These are phyloP conservation scores for Trichopus zeylanicus DNA, from an alignment of 116 monocot species.

Conservation along the genomic window DNA sequence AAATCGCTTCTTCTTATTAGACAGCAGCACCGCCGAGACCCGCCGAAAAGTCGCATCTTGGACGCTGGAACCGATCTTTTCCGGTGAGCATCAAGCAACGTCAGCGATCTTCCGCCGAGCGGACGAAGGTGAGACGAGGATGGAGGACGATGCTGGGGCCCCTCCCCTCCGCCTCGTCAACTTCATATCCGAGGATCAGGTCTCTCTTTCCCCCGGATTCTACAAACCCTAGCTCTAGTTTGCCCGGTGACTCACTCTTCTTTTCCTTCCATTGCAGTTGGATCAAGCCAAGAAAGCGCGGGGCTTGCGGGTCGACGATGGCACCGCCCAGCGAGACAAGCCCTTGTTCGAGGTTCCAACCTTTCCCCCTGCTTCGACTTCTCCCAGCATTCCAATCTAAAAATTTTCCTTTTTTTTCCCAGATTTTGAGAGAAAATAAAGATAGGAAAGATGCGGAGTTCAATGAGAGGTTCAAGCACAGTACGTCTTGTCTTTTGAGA, in stretches of 20 bases:
- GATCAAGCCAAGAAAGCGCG: slow-evolving; percentile 59
- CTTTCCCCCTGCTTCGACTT: too few relatives aligned
- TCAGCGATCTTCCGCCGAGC: neutral
- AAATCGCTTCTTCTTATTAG: too few relatives aligned
- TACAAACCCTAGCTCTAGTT: slow-evolving; percentile 5
- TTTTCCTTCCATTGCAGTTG: slow-evolving; percentile 32
- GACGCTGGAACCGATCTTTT: too few relatives aligned
- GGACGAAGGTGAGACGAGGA: neutral
- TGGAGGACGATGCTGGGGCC: slow-evolving; percentile 28
- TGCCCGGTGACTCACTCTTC: neutral
- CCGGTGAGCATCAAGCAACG: too few relatives aligned
- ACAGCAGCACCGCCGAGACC: too few relatives aligned
- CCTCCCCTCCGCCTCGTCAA: slow-evolving; percentile 51
- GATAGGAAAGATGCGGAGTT: slow-evolving; percentile 94
- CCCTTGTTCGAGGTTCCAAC: slow-evolving; percentile 79
- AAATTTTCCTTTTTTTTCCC: slow-evolving; percentile 10
- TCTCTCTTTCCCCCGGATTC: neutral
- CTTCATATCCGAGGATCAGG: slow-evolving; percentile 91
- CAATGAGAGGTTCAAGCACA: slow-evolving; percentile 94
- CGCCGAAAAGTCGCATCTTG: too few relatives aligned
- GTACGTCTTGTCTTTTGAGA: slow-evolving; percentile 28
- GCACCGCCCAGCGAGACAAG: slow-evolving; percentile 75
- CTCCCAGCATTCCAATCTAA: too few relatives aligned
- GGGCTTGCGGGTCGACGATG: slow-evolving; percentile 86
- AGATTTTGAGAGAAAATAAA: slow-evolving; percentile 90